Evolutionary conservation across 768 basidiomycete genomes (phyloP), one percentile per base, ranked within the genome.

Genomic region (Collybia sordida): DNA sequence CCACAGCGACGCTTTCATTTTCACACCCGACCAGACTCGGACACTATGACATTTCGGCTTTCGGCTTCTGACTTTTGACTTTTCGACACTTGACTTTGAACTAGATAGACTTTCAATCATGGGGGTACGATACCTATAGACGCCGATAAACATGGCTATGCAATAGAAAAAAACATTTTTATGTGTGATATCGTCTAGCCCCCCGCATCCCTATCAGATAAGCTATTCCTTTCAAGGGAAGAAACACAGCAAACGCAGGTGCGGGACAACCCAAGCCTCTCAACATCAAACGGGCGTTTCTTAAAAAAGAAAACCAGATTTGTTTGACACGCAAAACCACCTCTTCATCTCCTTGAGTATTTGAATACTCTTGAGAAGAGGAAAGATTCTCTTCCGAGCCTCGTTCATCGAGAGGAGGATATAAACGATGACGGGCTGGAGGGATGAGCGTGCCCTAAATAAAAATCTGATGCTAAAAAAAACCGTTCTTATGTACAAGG

Each of bases 321-420:
- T 17, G 18, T 66, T 57, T 66, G 6, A 56, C 65, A 60, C 62
- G 56, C 47, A 59, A 63, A 64, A 64, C 62, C 64, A 64, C 61
- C 65, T 61, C 58, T 58, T 45, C 50, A 51, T 60, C 54, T 64
- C 60, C 58, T 57, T 28, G 59, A 57, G 47, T 51, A 25, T 43
- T 34, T 44, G 25, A 36, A 36, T 42, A 39, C 56, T 59, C 58
- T 65, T 54, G 49, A 58, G 48, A 51, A 59, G 57, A 64, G 63
- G 63, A 64, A 64, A 64, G 62, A 42, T 42, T 54, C 53, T 51
- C 49, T 46, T 46, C 50, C 39, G 41, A 24, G 19, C 48, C 56
- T 52, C 46, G 47, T 53, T 53, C 55, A 49, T 39, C 49, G 39
- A 55, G 54, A 61, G 52, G 24, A 38, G 21, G n/a, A 41, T 22